Base-by-base conservation (phyloP, 164 flowering plant genomes). In the Euptelea pleiosperma region DNA sequence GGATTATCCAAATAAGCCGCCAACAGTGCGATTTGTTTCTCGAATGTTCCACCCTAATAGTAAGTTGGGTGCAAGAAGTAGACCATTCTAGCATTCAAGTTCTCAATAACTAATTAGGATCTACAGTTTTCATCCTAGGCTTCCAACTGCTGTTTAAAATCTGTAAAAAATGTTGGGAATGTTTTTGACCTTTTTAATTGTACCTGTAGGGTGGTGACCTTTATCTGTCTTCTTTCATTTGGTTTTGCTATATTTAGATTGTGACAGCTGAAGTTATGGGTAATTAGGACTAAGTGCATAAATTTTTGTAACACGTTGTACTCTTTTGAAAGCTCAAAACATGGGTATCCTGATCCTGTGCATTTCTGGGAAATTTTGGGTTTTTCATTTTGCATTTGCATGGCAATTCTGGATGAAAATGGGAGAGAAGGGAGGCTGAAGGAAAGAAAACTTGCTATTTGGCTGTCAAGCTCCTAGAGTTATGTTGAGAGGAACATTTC, bases 21-120 rank as follows among this genome's bases (percentile, higher is more conserved):
- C 84, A 18, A 77, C 78, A 19, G 84, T 80, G 39, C 78, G 80
- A 47, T 80, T 80, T 53, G 74, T 80, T 26, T 80, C 84, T 35
- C 66, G 84, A 44, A 80, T 80, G 84, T 80, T 80, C 63, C 84
- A 80, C 63, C 81, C 84, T 33, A 80, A 80, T 57, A 80, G 84
- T 77, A 73, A 77, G 79, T 69, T 61, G 52, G 3, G 42, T 26
- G 49, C 58, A 16, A 28, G 39, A 43, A 31, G 9, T 21, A 8
- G 2, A 42, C 4, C 16, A 22, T 18, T 22, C 16, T 29, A 30
- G 2, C 2, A 35, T 36, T 8, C n/a, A 15, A 4, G 14, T 40
- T 48, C n/a, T 41, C 33, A 10, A 48, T 4, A 22, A 14, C 44
- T 22, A 19, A 18, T n/a, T 48, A 5, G 12, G 34, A 14, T 24